phyloP scores from a whole-genome alignment of 2,329 filamentous ascomycete genomes.

The Fonsecaea monophora region DNA sequence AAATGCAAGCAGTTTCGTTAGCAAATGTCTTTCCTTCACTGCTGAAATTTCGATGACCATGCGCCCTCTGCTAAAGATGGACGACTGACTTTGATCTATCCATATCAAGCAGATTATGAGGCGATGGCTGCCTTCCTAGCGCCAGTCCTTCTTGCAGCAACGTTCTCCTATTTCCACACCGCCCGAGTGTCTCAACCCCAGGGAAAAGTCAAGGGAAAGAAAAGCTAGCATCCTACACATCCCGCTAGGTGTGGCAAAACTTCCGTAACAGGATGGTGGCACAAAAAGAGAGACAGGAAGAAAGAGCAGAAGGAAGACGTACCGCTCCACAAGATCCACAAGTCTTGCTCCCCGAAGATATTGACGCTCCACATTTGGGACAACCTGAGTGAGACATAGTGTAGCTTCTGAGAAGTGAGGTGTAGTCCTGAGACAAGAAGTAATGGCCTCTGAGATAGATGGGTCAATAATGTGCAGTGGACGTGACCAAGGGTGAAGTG shows the following conservation, averaged over 20 bases:
- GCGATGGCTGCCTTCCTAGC: too few relatives aligned
- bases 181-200: not conserved
- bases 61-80: not conserved
- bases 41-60: not conserved
- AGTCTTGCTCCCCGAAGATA: slow-evolving; percentile 33
- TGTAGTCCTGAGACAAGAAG: not conserved
- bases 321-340: slow-evolving; percentile 39
- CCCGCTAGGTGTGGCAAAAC: too few relatives aligned
- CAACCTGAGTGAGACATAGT: slow-evolving; percentile 38
- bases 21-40: not conserved
- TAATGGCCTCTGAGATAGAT: not conserved
- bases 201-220: not conserved
- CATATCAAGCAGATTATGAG: too few relatives aligned
- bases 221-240: too few relatives aligned
- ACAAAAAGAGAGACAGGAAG: not conserved
- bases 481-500: too few relatives aligned
- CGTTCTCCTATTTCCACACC: not conserved
- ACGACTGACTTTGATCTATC: too few relatives aligned
- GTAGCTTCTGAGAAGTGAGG: not conserved
- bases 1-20: slow-evolving; percentile 1
- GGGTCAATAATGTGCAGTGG: too few relatives aligned
- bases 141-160: not conserved
- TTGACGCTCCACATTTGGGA: slow-evolving; percentile 37
- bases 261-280: not conserved
- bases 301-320: slow-evolving; percentile 18